Evolutionary conservation across 179 eudicot species (phyloP), one percentile per base, ranked within the genome.

Genomic region (Corrigiola litoralis): DNA sequence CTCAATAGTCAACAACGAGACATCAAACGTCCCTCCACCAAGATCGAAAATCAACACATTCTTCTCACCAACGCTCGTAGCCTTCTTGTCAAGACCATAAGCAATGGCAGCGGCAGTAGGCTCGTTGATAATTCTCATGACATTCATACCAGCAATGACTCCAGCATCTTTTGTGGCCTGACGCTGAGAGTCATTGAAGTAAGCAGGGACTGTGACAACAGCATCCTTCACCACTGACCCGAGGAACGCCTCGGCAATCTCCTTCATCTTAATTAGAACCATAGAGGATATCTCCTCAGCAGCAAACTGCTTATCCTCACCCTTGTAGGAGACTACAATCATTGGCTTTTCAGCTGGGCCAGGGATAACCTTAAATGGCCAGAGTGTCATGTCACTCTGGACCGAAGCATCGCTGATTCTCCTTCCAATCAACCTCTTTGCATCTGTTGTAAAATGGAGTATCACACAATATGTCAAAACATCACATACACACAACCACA

Each of bases 21-120:
- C 77, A 59, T 72, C 77, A 58, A 72, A 72, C 1, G 76, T 77
- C 27, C 79, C 75, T 48, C 79, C 79, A 31, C 80, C 76, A 32
- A 76, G 76, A 52, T 76, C 80, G 20, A 76, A 77, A 31, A 77
- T 68, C 28, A 77, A 36, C 27, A 77, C 81, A 25, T 77, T 77
- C 71, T 77, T 77, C 58, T 77, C 81, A 23, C 77, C 81, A 4
- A 51, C 48, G 34, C 77, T 77, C 38, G 67, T 69, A 2, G 70
- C 71, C 71, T 68, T 77, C 72, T 72, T 77, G 60, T 72, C 77
- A 21, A 77, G 67, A 72, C 81, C 81, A 28, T 77, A 77, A n/a
- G 81, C 77, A 72, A 77, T 72, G 51, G 81, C 81, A 49, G 81
- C 81, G 29, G 81, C 81, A 5, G 77, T 77, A 0, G 77, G 77